Conservation (phyloP, 164 flowering plant species). For the Nymphaea colorata region DNA sequence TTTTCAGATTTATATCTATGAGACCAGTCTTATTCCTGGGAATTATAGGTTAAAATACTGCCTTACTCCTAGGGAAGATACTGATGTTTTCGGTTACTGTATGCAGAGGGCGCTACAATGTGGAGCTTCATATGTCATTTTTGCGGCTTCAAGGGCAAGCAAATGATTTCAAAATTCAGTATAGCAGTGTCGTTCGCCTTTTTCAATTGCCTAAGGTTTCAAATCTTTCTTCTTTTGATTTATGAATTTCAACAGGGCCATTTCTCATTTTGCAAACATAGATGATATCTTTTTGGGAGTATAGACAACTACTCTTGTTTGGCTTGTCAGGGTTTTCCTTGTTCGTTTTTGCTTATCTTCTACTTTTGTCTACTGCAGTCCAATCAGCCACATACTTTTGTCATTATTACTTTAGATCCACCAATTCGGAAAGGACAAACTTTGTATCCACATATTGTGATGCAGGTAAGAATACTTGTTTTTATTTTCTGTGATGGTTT, state of each 20-base stretch:
- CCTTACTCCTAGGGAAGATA: not conserved
- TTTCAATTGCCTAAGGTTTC: not conserved
- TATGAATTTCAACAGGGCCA: not conserved
- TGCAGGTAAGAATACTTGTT: slow-evolving; percentile 57
- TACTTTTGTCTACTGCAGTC: slow-evolving; percentile 29
- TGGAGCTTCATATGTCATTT: slow-evolving; percentile 91
- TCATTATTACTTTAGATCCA: slow-evolving; percentile 87
- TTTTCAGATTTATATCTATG: not conserved
- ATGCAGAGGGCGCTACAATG: slow-evolving; percentile 84
- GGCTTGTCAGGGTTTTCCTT: not conserved
- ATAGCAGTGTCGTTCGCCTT: slow-evolving; percentile 87
- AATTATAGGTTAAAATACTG: not conserved
- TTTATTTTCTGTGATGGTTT: no score
- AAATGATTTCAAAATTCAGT: slow-evolving; percentile 96
- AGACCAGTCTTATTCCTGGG: no score
- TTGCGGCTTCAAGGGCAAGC: slow-evolving; percentile 91
- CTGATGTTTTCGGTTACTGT: slow-evolving; percentile 1
- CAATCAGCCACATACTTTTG: slow-evolving; percentile 95
- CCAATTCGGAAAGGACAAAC: slow-evolving; percentile 99
- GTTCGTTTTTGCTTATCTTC: not conserved
- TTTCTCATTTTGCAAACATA: no score
- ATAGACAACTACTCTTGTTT: not conserved
- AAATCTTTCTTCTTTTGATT: not conserved
- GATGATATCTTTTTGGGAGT: no score
- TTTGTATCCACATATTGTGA: slow-evolving; percentile 90